A percentile compares a stretch with the other conserved stretches of the same genome.
Conservation (phyloP, 2,329 filamentous ascomycete genomes). For the Dryadomyces sulphureus region DNA sequence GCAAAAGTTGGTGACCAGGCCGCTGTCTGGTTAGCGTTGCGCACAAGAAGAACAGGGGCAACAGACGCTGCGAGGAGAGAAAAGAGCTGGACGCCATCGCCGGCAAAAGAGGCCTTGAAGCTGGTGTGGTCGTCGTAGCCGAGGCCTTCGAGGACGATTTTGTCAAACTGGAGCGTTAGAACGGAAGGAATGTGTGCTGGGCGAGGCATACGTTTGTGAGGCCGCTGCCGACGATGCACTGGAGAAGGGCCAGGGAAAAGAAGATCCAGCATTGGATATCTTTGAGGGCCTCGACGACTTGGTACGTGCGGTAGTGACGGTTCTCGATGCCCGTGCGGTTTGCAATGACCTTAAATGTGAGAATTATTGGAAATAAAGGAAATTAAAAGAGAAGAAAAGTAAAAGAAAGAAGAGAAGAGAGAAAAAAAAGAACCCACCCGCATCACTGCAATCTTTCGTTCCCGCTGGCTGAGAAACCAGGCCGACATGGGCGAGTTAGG, state of each 20-base stretch:
- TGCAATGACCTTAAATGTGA: constrained; percentile 10
- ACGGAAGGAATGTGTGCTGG: no score
- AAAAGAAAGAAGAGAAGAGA: no score
- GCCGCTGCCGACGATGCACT: constrained; percentile 17
- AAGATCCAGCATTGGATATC: constrained; percentile 19
- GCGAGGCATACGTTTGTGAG: constrained; percentile 13
- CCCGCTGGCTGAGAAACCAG: constrained; percentile 12
- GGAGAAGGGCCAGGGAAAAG: constrained; percentile 16
- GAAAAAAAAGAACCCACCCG: no score
- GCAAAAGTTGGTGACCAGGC: constrained; percentile 25
- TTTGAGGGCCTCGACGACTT: constrained; percentile 18
- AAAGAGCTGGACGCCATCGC: constrained; percentile 10
- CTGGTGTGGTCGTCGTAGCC: constrained; percentile 38
- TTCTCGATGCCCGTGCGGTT: constrained; percentile 23
- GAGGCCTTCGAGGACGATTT: constrained; percentile 37
- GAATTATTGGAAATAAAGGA: neutral
- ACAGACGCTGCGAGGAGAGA: constrained; percentile 19
- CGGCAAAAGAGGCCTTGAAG: constrained; percentile 4
- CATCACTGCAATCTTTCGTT: constrained; percentile 17
- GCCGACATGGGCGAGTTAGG: constrained; percentile 29
- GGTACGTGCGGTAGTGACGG: constrained; percentile 15
- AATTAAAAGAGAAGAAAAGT: no score
- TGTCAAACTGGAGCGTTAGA: constrained; percentile 22
- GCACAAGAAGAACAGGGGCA: constrained; percentile 1
- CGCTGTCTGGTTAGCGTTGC: constrained; percentile 15